Conservation (phyloP, 495 filamentous ascomycete genomes). For the Articulospora tetracladia region DNA sequence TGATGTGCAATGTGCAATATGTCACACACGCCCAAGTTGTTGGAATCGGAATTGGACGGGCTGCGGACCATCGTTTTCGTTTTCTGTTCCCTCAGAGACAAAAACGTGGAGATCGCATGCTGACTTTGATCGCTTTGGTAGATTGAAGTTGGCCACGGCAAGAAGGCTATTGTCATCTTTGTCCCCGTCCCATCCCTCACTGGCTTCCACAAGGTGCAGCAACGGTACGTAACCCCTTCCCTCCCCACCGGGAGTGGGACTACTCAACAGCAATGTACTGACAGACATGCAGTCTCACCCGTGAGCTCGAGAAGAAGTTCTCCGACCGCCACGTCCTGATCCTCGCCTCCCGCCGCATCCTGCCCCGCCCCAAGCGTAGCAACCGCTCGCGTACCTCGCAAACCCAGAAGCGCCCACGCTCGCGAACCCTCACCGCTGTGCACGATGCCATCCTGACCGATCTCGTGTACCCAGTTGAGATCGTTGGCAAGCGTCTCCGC, state of each 20-base stretch:
- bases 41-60: conserved; percentile 69
- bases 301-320: conserved; percentile 99
- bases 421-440: conserved; percentile 93
- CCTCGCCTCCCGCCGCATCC: conserved; percentile 96
- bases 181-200: conserved; percentile 95
- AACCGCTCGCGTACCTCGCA: conserved; percentile 87
- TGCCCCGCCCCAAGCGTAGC: conserved; percentile 94
- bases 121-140: conserved; percentile 65
- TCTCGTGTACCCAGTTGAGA: conserved; percentile 99
- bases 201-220: conserved; percentile 97
- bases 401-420: conserved; percentile 97
- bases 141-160: conserved; percentile 99
- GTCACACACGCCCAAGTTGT: conserved; percentile 23
- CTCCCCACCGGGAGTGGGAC: too few species aligned
- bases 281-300: conserved; percentile 69
- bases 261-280: background rate
- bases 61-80: conserved; percentile 55
- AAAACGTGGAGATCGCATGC: conserved; percentile 56
- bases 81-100: background rate
- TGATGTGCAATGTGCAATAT: background rate
- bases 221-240: conserved; percentile 66
- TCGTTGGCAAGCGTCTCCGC: conserved; percentile 94
- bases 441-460: conserved; percentile 95
- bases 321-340: conserved; percentile 99
- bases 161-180: conserved; percentile 99